Conservation (phyloP, 805 yeast species). For the Naumovozyma castellii region DNA sequence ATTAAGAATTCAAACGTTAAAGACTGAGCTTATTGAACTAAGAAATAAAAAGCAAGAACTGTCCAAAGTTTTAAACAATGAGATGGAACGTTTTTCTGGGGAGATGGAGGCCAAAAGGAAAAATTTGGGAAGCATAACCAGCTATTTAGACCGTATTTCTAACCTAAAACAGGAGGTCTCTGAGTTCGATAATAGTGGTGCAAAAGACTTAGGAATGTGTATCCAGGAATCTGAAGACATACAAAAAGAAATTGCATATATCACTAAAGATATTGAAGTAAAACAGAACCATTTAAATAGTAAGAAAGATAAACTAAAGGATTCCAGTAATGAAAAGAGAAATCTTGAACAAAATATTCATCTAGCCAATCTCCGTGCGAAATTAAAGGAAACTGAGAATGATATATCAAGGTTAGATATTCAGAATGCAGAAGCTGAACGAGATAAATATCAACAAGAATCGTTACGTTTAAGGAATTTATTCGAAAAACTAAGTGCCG, state of each 20-base stretch:
- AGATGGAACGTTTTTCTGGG: constrained; percentile 2
- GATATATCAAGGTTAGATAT: constrained; percentile 41
- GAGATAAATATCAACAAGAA: constrained; percentile 51
- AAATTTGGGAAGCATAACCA: background rate
- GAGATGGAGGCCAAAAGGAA: background rate
- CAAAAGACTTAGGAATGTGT: constrained; percentile 10
- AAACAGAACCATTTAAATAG: constrained; percentile 6
- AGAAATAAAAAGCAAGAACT: constrained; percentile 3
- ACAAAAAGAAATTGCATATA: constrained; percentile 13
- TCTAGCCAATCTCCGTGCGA: constrained; percentile 36
- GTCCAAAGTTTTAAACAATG: constrained; percentile 1
- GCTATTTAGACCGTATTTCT: background rate
- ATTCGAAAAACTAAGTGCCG: constrained; percentile 49
- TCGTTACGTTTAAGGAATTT: constrained; percentile 40
- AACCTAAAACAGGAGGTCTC: background rate
- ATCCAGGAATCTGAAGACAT: constrained; percentile 14
- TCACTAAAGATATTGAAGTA: constrained; percentile 15
- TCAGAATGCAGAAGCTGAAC: constrained; percentile 48
- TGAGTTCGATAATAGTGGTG: constrained; percentile 5
- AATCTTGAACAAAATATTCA: constrained; percentile 58
- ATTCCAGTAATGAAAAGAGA: constrained; percentile 52
- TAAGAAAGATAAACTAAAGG: constrained; percentile 34
- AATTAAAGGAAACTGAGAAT: constrained; percentile 31
- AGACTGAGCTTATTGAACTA: constrained; percentile 6
- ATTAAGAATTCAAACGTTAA: constrained; percentile 4